Evolutionary conservation across 257 asterid species (phyloP).

Genomic region (Solanum neorickii): DNA sequence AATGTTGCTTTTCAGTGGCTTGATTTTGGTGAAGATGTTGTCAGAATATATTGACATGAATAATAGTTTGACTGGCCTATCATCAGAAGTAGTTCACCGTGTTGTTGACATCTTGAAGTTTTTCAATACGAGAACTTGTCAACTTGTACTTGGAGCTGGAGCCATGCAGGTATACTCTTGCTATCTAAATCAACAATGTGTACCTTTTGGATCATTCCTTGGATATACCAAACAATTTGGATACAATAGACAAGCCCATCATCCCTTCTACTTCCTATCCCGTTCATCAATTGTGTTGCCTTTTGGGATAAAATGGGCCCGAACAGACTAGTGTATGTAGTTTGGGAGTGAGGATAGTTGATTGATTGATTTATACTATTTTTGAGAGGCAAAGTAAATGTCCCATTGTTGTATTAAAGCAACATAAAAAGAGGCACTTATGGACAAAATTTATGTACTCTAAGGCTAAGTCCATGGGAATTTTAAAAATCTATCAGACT

Average conservation of each 20-base stretch:
- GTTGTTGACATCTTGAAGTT: slow-evolving; percentile 88
- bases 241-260: not conserved
- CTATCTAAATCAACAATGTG: not conserved
- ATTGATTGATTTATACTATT: not conserved
- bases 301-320: not conserved
- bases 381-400: not conserved
- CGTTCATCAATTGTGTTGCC: not conserved
- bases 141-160: slow-evolving; percentile 98
- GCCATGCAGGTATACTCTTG: slow-evolving; percentile 75
- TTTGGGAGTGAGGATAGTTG: not conserved
- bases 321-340: not conserved
- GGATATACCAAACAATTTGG: not conserved
- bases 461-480: not conserved
- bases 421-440: not conserved
- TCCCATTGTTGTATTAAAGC: not conserved
- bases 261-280: not conserved
- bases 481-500: not conserved
- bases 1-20: slow-evolving; percentile 52
- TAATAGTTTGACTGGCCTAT: slow-evolving; percentile 58
- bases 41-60: slow-evolving; percentile 87
- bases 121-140: slow-evolving; percentile 92
- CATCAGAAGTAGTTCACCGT: slow-evolving; percentile 93
- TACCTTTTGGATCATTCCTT: not conserved
- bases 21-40: slow-evolving; percentile 93
- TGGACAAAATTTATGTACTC: not conserved